Conservation (phyloP, 1,284 basidiomycete genomes). For the Ceratobasidium sp. region DNA sequence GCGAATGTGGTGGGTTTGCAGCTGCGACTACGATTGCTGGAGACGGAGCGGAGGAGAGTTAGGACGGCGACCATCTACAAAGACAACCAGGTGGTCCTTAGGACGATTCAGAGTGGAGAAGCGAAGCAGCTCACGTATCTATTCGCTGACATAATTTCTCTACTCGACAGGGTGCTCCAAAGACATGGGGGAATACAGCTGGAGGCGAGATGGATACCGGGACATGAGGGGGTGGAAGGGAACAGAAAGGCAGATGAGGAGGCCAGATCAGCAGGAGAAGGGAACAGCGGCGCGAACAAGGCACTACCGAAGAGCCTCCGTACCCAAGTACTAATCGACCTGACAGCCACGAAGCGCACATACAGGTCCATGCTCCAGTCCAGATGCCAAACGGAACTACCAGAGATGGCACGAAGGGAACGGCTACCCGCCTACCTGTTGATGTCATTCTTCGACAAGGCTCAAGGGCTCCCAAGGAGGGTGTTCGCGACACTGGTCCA, state of each 20-base stretch:
- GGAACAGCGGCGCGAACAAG: not conserved
- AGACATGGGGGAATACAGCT: not conserved
- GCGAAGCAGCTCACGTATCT: not conserved
- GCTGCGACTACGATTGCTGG: constrained; percentile 28
- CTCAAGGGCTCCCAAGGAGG: not conserved
- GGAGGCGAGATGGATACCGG: constrained; percentile 26
- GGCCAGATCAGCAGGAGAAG: constrained; percentile 21
- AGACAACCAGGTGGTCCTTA: constrained; percentile 38
- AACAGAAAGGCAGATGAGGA: constrained; percentile 31
- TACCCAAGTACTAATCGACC: not conserved
- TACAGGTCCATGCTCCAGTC: not conserved
- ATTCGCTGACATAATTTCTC: constrained; percentile 5
- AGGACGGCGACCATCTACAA: not conserved
- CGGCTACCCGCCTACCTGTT: not conserved
- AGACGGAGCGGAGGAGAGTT: not conserved
- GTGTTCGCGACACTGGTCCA: not conserved
- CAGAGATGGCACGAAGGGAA: not conserved
- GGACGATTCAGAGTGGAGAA: constrained; percentile 4
- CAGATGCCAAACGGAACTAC: not conserved
- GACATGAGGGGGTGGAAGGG: constrained; percentile 22
- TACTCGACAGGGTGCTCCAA: not conserved
- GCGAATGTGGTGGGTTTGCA: constrained; percentile 41
- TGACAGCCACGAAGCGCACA: constrained; percentile 7
- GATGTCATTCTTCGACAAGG: not conserved
- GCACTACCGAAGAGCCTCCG: not conserved